phyloP scores from a whole-genome alignment of 1,284 basidiomycete species.

The Abortiporus biennis region DNA sequence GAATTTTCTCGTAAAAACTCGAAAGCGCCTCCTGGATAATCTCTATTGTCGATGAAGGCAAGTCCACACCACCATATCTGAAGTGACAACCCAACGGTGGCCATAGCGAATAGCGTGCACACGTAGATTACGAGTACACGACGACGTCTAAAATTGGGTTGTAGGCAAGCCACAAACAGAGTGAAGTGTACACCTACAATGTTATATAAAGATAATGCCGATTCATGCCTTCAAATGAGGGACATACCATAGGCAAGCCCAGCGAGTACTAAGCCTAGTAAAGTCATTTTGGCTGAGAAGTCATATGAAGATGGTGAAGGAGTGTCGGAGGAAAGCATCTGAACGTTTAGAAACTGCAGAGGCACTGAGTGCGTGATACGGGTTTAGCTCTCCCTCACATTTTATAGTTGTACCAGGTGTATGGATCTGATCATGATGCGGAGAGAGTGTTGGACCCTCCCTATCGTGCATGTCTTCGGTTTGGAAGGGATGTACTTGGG shows the following conservation, averaged over 20 bases:
- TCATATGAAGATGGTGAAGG: too few relatives aligned
- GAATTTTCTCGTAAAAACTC: constrained; percentile 18
- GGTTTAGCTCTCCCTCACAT: too few relatives aligned
- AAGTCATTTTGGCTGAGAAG: too few relatives aligned
- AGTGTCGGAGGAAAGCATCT: too few relatives aligned
- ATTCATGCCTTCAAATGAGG: background rate
- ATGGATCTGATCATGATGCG: too few relatives aligned
- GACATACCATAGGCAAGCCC: constrained; percentile 11
- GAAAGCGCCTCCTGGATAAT: constrained; percentile 8
- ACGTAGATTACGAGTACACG: constrained; percentile 6
- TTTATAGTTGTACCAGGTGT: too few relatives aligned
- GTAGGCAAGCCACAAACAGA: constrained; percentile 6
- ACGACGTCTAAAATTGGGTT: constrained; percentile 3
- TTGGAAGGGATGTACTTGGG: too few relatives aligned
- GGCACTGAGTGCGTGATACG: too few relatives aligned
- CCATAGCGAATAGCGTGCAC: constrained; percentile 7
- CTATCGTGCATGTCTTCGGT: too few relatives aligned
- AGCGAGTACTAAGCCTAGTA: constrained; percentile 12
- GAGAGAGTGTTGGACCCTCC: too few relatives aligned
- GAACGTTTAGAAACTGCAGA: too few relatives aligned
- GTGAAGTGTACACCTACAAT: constrained; percentile 10
- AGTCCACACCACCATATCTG: constrained; percentile 14
- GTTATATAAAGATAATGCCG: background rate
- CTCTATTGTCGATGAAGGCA: constrained; percentile 9
- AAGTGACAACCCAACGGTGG: constrained; percentile 9